Base-by-base conservation (phyloP, 768 basidiomycete species). In the Trametes gibbosa region DNA sequence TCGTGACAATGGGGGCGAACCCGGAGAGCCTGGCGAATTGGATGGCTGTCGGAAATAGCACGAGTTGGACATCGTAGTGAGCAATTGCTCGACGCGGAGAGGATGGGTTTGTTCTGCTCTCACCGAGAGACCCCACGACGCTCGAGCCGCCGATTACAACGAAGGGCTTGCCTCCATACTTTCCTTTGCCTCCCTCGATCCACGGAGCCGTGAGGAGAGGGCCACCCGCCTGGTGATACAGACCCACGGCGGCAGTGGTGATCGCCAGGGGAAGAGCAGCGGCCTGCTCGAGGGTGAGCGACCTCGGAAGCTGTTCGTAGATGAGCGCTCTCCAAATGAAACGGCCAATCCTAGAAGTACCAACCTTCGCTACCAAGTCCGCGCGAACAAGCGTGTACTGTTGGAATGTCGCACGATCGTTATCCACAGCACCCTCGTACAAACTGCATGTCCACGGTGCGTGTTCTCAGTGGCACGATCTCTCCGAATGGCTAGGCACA, bases 101-200 rank as follows among this genome's bases (percentile, higher is more conserved):
- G n/a, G n/a, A n/a, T n/a, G n/a, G n/a, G n/a, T n/a, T n/a, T n/a
- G n/a, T n/a, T n/a, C n/a, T n/a, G n/a, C n/a, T n/a, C 50, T 58
- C 48, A 66, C 69, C 55, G 32, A 58, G 59, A 43, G 68, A 62
- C 10, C 68, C 69, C 16, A 69, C 65, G 27, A 59, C 62, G 17
- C 58, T 62, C 3, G 66, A 40, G 3, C 66, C 68, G 13, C 67
- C 67, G 25, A 65, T 50, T 41, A 72, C 50, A 35, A 70, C 43
- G 10, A 76, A 58, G 4, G 74, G 72, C 29, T 62, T 59, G 0
- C 64, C 69, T 1, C 56, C 54, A 55, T 75, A 73, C 41, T 72
- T 71, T 14, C 69, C 69, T 19, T 50, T 59, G 1, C 70, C 69
- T 7, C 68, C 60, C 34, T 61, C 47, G 1, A 64, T 62, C 55